Conservation (phyloP, 805 yeast species). For the Wickerhamiella shivajii region DNA sequence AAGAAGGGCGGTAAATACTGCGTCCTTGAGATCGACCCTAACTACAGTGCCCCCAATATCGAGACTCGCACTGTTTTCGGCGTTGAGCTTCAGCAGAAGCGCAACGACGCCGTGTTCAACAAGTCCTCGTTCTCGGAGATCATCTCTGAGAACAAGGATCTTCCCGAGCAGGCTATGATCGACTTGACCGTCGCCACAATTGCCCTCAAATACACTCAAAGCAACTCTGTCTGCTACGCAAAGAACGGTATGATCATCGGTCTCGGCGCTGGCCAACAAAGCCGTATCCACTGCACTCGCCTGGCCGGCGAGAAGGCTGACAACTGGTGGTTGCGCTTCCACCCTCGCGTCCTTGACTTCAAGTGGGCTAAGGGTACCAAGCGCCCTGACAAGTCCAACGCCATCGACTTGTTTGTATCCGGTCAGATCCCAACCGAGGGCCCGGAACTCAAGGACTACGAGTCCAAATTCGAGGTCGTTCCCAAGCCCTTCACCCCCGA, state of each 20-base stretch:
- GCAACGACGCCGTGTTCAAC: constrained; percentile 94
- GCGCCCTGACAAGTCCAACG: constrained; percentile 97
- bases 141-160: constrained; percentile 69
- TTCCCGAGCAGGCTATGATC: constrained; percentile 82
- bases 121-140: constrained; percentile 82
- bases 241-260: constrained; percentile 99
- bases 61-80: constrained; percentile 97
- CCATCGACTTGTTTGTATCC: constrained; percentile 86
- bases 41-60: constrained; percentile 61
- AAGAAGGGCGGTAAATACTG: constrained; percentile 98
- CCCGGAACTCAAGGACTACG: constrained; percentile 88
- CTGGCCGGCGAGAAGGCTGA: constrained; percentile 99
- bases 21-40: constrained; percentile 90
- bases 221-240: constrained; percentile 96
- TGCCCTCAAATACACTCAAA: constrained; percentile 94
- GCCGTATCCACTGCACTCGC: constrained; percentile 98
- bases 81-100: constrained; percentile 85
- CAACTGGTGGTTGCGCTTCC: constrained; percentile 99
- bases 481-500: constrained; percentile 71
- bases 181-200: constrained; percentile 96
- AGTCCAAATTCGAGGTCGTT: constrained; percentile 66
- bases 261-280: constrained; percentile 98
- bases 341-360: constrained; percentile 82
- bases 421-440: constrained; percentile 81
- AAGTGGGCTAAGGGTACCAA: constrained; percentile 97